Evolutionary conservation across 2,329 filamentous ascomycete species (phyloP).

Genomic region (Aspergillus eucalypticola): DNA sequence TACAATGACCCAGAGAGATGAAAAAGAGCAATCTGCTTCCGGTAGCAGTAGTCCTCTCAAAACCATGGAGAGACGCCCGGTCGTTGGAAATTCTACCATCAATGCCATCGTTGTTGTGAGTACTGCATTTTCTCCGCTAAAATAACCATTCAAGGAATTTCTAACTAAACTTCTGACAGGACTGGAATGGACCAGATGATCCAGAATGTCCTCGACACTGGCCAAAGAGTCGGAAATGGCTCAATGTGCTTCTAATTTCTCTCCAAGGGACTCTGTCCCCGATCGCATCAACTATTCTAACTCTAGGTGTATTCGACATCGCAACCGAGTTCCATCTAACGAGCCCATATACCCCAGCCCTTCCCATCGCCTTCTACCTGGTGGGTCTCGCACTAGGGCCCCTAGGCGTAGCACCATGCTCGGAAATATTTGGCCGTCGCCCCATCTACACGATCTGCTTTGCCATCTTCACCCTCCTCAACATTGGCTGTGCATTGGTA

Average conservation of each 20-base stretch:
- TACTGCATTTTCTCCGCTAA: fast-evolving
- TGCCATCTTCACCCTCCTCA: not conserved
- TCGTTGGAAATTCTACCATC: not conserved
- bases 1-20: not conserved
- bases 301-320: not conserved
- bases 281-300: not conserved
- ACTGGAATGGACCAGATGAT: not conserved
- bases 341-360: not conserved
- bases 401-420: not conserved
- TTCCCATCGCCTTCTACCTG: not conserved
- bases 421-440: not conserved
- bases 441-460: not conserved
- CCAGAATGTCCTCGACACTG: not conserved
- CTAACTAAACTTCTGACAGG: not conserved
- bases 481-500: not conserved
- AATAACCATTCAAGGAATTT: too few species aligned
- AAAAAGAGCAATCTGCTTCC: not conserved
- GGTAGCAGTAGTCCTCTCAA: not conserved
- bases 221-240: not conserved
- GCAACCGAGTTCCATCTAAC: not conserved
- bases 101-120: not conserved
- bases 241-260: not conserved
- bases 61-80: not conserved
- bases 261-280: not conserved
- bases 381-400: not conserved